Evolutionary conservation across 2,329 filamentous ascomycete genomes (phyloP).

Genomic region (Bisporella sp.): DNA sequence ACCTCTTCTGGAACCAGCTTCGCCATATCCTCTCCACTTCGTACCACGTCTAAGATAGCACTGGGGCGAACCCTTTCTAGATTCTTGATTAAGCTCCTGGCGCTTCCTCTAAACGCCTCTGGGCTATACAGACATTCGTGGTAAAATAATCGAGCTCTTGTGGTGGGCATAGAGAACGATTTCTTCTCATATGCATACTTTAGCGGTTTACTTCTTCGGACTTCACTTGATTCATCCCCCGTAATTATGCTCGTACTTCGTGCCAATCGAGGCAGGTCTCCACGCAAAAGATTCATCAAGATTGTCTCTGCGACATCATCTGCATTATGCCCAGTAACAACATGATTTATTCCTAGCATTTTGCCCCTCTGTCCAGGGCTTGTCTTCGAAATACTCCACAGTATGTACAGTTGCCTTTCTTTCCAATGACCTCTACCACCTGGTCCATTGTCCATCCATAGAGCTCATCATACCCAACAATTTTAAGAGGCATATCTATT

Average conservation of each 20-base stretch:
- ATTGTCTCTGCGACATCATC: slow-evolving; percentile 97
- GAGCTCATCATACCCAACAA: slow-evolving; percentile 86
- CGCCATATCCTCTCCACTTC: slow-evolving; percentile 95
- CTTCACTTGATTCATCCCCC: slow-evolving; percentile 69
- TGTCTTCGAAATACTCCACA: slow-evolving; percentile 95
- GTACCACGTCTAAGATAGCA: slow-evolving; percentile 89
- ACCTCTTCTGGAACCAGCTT: slow-evolving; percentile 64
- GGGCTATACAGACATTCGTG: slow-evolving; percentile 97
- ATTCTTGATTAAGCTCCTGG: slow-evolving; percentile 88
- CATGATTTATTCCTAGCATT: slow-evolving; percentile 79
- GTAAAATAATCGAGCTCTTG: slow-evolving; percentile 95
- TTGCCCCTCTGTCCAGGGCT: slow-evolving; percentile 90
- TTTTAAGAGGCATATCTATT: slow-evolving; percentile 90
- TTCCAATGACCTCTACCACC: slow-evolving; percentile 91
- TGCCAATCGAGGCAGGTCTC: slow-evolving; percentile 80
- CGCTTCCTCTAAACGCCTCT: slow-evolving; percentile 91
- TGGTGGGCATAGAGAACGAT: slow-evolving; percentile 97
- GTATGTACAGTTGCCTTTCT: slow-evolving; percentile 98
- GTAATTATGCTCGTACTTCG: slow-evolving; percentile 88
- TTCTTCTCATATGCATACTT: slow-evolving; percentile 98
- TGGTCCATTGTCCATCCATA: slow-evolving; percentile 99
- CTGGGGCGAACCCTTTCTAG: slow-evolving; percentile 88
- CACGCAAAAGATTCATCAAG: slow-evolving; percentile 91
- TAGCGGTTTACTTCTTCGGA: slow-evolving; percentile 91
- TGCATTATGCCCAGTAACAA: slow-evolving; percentile 95